phyloP scores from a whole-genome alignment of 345 rosid species.

The Geranium brycei region DNA sequence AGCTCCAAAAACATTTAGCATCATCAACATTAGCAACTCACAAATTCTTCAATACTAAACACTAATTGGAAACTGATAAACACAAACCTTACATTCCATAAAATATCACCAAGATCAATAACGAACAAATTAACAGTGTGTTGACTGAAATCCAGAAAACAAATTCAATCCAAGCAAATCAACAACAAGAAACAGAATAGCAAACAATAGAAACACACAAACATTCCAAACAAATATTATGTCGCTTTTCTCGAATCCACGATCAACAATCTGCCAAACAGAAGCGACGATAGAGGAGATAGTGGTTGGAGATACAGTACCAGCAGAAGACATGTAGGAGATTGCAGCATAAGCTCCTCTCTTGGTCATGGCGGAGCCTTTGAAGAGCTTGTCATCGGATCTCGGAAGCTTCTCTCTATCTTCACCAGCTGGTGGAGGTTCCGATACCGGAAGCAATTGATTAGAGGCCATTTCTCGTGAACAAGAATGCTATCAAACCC shows the following conservation, averaged over 20 bases:
- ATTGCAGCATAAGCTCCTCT: conserved; percentile 81
- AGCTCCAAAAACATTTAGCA: too few species aligned
- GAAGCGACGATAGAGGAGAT: not conserved
- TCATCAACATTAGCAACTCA: too few species aligned
- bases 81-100: not conserved
- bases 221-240: not conserved
- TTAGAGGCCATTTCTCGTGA: conserved; percentile 18
- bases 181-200: not conserved
- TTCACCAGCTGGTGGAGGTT: conserved; percentile 35
- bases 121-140: too few species aligned
- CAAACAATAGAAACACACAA: not conserved
- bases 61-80: not conserved
- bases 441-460: conserved; percentile 56
- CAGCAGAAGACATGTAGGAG: conserved; percentile 91
- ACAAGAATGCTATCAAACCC: not conserved
- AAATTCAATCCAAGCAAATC: not conserved
- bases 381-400: conserved; percentile 58
- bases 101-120: too few species aligned
- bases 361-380: conserved; percentile 91
- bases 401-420: conserved; percentile 42
- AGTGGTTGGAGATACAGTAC: conserved; percentile 12
- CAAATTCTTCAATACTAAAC: not conserved
- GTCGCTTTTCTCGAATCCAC: not conserved
- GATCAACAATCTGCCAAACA: not conserved
- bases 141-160: too few species aligned